phyloP scores from a whole-genome alignment of 768 basidiomycete genomes.

The Baorangia bicolor region DNA sequence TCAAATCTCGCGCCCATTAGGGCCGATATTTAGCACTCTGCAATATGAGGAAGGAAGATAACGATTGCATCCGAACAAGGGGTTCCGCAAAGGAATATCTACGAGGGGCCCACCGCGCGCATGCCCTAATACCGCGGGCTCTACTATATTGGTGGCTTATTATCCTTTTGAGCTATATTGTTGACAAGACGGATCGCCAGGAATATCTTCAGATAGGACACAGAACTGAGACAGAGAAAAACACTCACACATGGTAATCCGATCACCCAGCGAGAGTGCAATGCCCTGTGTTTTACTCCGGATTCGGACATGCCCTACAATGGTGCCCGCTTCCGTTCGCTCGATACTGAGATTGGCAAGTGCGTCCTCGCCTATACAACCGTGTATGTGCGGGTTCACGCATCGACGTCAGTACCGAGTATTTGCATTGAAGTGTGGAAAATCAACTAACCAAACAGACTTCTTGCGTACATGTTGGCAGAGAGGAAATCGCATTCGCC shows the following conservation, averaged over 20 bases:
- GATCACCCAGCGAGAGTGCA: constrained; percentile 89
- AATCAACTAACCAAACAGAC: constrained; percentile 77
- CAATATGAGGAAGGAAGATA: neutral
- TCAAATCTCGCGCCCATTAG: neutral
- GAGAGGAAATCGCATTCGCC: constrained; percentile 97
- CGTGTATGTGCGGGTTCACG: too few relatives aligned
- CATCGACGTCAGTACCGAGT: neutral
- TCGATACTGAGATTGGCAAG: constrained; percentile 94
- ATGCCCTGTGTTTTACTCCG: constrained; percentile 98
- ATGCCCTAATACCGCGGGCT: neutral
- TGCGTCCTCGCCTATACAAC: constrained; percentile 80
- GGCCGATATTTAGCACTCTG: neutral
- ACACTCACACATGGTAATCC: constrained; percentile 63
- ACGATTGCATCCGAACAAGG: neutral
- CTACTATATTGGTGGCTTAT: constrained; percentile 31
- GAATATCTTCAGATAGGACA: neutral
- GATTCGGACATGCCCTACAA: constrained; percentile 93
- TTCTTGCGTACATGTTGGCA: constrained; percentile 94
- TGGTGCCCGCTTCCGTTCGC: constrained; percentile 72
- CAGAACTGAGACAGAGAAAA: neutral
- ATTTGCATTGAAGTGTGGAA: neutral
- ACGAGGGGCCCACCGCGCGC: neutral
- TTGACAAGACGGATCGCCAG: neutral
- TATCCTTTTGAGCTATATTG: constrained; percentile 41
- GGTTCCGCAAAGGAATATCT: neutral